A percentile compares a stretch with the other conserved stretches of the same genome.
Evolutionary conservation across 23 red algal species (phyloP).

Genomic region (Gracilaria vermiculophylla): DNA sequence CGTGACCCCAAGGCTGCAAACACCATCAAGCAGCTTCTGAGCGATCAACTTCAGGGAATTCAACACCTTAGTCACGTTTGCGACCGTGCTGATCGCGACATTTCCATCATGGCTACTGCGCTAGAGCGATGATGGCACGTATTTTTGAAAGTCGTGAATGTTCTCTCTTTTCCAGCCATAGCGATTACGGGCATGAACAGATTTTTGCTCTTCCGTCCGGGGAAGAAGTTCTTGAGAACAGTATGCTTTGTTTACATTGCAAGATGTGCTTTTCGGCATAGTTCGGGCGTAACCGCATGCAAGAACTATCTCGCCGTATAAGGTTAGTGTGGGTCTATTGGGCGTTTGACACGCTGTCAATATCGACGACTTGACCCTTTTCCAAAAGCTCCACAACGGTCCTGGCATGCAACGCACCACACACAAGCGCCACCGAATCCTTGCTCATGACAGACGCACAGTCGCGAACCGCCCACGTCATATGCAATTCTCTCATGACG

Average conservation of each 20-base stretch:
- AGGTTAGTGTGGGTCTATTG: neutral
- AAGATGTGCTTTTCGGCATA: no score
- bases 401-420: neutral
- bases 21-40: slow-evolving; percentile 39
- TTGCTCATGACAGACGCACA: neutral
- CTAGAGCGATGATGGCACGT: neutral
- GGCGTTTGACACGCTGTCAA: neutral
- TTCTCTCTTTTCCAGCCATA: no score
- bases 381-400: neutral
- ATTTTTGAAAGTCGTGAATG: neutral
- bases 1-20: slow-evolving; percentile 34
- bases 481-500: neutral
- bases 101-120: slow-evolving; percentile 26
- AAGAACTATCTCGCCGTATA: neutral
- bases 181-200: no score
- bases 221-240: no score
- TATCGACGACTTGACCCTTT: neutral
- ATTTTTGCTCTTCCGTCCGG: no score
- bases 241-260: no score
- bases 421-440: neutral
- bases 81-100: slow-evolving; percentile 29
- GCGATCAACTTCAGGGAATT: slow-evolving; percentile 59
- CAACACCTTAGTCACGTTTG: slow-evolving; percentile 62
- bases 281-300: no score
- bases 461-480: neutral